phyloP scores from a whole-genome alignment of 352 stramenopile species.

The Pythium grandisporangium region DNA sequence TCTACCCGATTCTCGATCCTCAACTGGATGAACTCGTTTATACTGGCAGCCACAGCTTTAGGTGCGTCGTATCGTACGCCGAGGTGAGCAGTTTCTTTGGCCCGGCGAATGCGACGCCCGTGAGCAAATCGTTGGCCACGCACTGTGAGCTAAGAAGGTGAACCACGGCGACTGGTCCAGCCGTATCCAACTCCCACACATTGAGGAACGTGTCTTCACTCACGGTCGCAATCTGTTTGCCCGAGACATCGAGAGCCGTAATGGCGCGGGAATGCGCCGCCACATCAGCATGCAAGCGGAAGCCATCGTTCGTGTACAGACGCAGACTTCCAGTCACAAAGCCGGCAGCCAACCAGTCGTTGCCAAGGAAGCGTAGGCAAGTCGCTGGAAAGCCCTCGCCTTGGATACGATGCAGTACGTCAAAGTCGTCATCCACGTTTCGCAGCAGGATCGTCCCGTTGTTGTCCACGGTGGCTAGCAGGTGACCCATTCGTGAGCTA shows the following conservation, averaged over 20 bases:
- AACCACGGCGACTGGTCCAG: conserved; percentile 13
- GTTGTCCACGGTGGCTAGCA: conserved; percentile 53
- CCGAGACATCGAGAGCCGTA: conserved; percentile 45
- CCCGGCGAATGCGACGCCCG: conserved; percentile 38
- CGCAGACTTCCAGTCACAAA: conserved; percentile 50
- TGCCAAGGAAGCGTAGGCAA: conserved; percentile 37
- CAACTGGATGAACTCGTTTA: background rate
- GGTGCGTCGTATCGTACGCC: conserved; percentile 53
- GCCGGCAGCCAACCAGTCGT: conserved; percentile 46
- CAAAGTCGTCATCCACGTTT: conserved; percentile 39
- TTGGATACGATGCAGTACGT: conserved; percentile 49
- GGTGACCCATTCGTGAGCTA: conserved; percentile 17
- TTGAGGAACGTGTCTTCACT: conserved; percentile 77
- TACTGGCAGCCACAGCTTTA: conserved; percentile 66
- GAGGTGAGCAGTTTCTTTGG: conserved; percentile 42
- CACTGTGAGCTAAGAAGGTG: conserved; percentile 51
- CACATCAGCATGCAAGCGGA: conserved; percentile 50
- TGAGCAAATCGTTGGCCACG: conserved; percentile 54
- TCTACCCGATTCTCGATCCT: too few species aligned
- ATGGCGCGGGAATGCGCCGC: conserved; percentile 59
- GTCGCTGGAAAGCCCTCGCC: conserved; percentile 34
- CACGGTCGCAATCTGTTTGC: conserved; percentile 44
- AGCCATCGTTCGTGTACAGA: conserved; percentile 37
- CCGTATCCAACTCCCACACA: conserved; percentile 47
- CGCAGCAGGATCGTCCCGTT: conserved; percentile 46